Conservation (phyloP, 768 basidiomycete genomes). For the Psilocybe cubensis region DNA sequence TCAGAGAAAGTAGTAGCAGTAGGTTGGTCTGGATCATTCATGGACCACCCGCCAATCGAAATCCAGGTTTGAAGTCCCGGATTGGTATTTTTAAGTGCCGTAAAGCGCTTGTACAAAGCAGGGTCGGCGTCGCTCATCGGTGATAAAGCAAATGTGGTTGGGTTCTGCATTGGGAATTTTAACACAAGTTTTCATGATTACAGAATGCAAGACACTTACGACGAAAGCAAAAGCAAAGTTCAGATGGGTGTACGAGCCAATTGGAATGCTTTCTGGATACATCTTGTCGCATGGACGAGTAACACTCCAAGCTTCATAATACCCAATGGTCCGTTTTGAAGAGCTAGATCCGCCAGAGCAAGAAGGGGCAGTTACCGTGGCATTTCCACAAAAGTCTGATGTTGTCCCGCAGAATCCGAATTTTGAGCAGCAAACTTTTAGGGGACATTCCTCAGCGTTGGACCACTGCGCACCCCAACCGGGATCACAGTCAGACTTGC, state of each 20-base stretch:
- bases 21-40: conserved; percentile 18
- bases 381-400: background rate
- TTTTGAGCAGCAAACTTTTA: background rate
- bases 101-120: conserved; percentile 17
- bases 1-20: conserved; percentile 13
- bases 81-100: background rate
- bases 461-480: background rate
- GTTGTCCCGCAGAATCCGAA: conserved; percentile 3
- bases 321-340: background rate
- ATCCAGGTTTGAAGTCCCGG: background rate
- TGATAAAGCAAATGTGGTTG: conserved; percentile 11
- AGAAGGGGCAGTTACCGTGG: background rate
- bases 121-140: conserved; percentile 22
- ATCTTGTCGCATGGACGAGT: background rate
- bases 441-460: background rate
- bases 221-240: background rate
- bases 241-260: background rate
- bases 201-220: background rate
- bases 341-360: background rate
- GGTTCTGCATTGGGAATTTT: background rate
- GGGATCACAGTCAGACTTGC: conserved; percentile 2
- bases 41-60: conserved; percentile 25
- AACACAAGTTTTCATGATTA: background rate
- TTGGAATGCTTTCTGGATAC: background rate
- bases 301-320: background rate